Percentiles rank a stretch among this genome's conserved stretches.
Conservation (phyloP, 2,329 filamentous ascomycete genomes). For the Davidsoniella neocaledoniae region DNA sequence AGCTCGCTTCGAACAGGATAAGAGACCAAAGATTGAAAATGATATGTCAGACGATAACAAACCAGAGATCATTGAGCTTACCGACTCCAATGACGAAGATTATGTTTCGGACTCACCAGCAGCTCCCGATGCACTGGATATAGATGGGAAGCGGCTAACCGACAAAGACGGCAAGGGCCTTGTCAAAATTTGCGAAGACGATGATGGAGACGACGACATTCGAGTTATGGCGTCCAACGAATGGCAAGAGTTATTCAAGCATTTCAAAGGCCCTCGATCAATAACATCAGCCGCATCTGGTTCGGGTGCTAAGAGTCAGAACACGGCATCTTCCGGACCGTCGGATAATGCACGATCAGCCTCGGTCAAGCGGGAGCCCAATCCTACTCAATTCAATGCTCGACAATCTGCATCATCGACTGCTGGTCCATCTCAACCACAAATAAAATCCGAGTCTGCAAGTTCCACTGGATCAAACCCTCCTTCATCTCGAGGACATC, state of each 20-base stretch:
- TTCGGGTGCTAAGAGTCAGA: not conserved
- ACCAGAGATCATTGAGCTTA: constrained; percentile 25
- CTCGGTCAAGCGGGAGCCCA: not conserved
- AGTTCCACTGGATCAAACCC: too few species aligned
- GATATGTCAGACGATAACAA: constrained; percentile 21
- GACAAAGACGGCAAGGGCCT: constrained; percentile 51
- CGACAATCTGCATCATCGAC: too few species aligned
- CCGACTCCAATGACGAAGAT: constrained; percentile 16
- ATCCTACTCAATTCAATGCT: too few species aligned
- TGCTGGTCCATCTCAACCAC: too few species aligned
- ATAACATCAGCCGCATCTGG: not conserved
- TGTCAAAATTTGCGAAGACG: constrained; percentile 54
- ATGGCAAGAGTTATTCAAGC: constrained; percentile 40
- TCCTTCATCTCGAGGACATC: not conserved
- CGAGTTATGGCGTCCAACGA: constrained; percentile 29
- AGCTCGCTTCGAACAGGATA: constrained; percentile 46
- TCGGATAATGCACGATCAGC: not conserved
- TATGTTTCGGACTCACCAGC: constrained; percentile 20
- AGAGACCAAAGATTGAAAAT: constrained; percentile 21
- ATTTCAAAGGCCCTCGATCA: not conserved
- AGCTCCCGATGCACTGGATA: constrained; percentile 39
- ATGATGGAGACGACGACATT: constrained; percentile 43
- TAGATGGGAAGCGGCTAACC: constrained; percentile 45
- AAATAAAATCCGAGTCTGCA: too few species aligned
- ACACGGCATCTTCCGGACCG: too few species aligned